Evolutionary conservation across 768 basidiomycete genomes (phyloP), one percentile per base, ranked within the genome.

Genomic region (Termitomyces sp.): DNA sequence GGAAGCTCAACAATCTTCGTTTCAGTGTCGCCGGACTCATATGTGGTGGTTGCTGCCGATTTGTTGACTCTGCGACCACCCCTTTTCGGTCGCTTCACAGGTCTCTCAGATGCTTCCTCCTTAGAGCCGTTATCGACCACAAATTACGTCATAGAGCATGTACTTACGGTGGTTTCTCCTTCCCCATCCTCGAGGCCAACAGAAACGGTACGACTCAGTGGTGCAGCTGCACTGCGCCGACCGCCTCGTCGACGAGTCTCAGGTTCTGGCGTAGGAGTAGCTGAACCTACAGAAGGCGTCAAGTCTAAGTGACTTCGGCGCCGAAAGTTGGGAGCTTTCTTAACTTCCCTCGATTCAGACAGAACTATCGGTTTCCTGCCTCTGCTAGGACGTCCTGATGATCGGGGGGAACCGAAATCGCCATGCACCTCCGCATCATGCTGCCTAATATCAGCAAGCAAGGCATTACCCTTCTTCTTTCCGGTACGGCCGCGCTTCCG

Each of bases 401-500:
- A 67, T 8, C 75, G 70, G 16, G 73, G 66, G 16, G 77, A 72
- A 39, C 68, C 72, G 15, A 63, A 57, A 42, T 72, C 72, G 1
- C 71, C 63, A 58, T 75, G 68, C 18, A 83, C 75, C 60, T 82
- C 80, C 51, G 77, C 86, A 68, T 91, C 90, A 63, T 89, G 88
- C 70, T 85, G 80, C 49, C 84, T 78, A 59, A 95, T 93, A 70
- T 94, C 92, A 18, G 88, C 77, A 52, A 95, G 75, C 52, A 95
- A 71, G 2, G 85, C 90, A 63, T 90, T 90, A 49, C 90, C 88
- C 73, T 89, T 91, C 74, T 86, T 86, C 74, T 88, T 91, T 52
- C 81, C 84, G 54, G 77, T 76, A 37, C 81, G 79, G 31, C 83
- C 74, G 52, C 87, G 78, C 64, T 80, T 82, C 44, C 88, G 80